These are phyloP conservation scores for Rhizopogon vinicolor DNA, from an alignment of 768 basidiomycete species.

Conservation along the genomic window DNA sequence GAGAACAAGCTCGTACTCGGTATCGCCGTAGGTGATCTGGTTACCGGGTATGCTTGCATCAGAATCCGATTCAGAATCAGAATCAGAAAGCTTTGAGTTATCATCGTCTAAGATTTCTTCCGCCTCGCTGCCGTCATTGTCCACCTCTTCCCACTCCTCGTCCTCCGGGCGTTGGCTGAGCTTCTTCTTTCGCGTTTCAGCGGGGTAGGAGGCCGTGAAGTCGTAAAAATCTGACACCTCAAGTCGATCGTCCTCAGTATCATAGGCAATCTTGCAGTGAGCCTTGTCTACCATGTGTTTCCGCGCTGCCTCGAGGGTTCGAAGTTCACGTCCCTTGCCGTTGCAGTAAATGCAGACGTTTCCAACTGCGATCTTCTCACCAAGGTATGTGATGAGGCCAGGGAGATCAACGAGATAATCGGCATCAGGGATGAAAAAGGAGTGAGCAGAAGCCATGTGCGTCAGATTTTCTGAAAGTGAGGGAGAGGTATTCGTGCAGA, in stretches of 20 bases:
- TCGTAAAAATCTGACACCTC: constrained; percentile 94
- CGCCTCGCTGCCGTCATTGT: constrained; percentile 18
- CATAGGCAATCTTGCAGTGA: constrained; percentile 96
- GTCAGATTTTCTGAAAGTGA: constrained; percentile 63
- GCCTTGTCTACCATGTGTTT: constrained; percentile 96
- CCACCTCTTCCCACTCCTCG: constrained; percentile 32
- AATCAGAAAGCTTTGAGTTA: constrained; percentile 36
- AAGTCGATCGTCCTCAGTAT: constrained; percentile 70
- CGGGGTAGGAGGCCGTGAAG: constrained; percentile 78
- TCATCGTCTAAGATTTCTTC: constrained; percentile 30
- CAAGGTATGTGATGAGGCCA: constrained; percentile 82
- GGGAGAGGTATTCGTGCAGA: constrained; percentile 57
- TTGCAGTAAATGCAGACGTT: constrained; percentile 93
- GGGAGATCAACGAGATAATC: constrained; percentile 82
- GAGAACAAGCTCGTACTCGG: constrained; percentile 82
- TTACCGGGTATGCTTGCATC: constrained; percentile 42
- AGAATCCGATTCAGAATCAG: constrained; percentile 26
- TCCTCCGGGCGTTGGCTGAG: constrained; percentile 29
- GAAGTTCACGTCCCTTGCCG: constrained; percentile 75
- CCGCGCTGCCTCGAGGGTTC: constrained; percentile 80
- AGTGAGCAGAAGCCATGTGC: constrained; percentile 87
- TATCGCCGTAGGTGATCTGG: constrained; percentile 73
- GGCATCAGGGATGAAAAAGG: constrained; percentile 94
- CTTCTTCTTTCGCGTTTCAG: constrained; percentile 25
- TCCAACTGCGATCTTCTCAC: constrained; percentile 90